Evolutionary conservation across 805 yeast species (phyloP).

Genomic region (Starmerella lactis-condensi): DNA sequence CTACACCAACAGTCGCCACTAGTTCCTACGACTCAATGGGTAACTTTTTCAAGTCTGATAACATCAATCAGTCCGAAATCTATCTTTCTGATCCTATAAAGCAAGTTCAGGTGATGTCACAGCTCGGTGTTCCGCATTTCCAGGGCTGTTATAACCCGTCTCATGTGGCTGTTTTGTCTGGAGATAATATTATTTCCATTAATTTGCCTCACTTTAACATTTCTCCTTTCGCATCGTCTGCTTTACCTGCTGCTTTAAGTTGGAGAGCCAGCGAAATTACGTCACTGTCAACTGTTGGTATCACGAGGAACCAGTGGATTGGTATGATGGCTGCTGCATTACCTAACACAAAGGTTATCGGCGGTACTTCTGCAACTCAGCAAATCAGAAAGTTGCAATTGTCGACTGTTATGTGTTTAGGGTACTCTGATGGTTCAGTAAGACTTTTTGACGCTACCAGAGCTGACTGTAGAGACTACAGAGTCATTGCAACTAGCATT

Average conservation of each 20-base stretch:
- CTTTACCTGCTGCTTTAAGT: constrained; percentile 66
- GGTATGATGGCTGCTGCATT: constrained; percentile 47
- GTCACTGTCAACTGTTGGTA: constrained; percentile 34
- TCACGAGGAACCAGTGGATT: constrained; percentile 52
- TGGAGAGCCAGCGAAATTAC: constrained; percentile 63
- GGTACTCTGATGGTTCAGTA: constrained; percentile 66
- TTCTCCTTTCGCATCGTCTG: constrained; percentile 32
- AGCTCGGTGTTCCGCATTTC: constrained; percentile 25
- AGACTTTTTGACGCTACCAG: constrained; percentile 68
- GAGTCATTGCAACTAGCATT: constrained; percentile 42
- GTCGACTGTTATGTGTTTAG: constrained; percentile 34
- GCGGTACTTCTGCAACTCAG: constrained; percentile 55
- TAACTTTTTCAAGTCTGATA: constrained; percentile 37
- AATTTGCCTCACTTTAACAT: constrained; percentile 15
- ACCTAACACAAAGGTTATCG: constrained; percentile 38
- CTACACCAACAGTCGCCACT: constrained; percentile 56
- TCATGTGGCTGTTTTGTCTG: constrained; percentile 33
- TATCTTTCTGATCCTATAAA: constrained; percentile 4
- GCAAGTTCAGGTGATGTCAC: constrained; percentile 6
- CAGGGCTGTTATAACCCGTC: constrained; percentile 64
- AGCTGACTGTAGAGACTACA: constrained; percentile 44
- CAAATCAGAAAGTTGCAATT: constrained; percentile 34
- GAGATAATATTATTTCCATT: constrained; percentile 4
- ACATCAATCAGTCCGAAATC: constrained; percentile 18
- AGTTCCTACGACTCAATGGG: constrained; percentile 76